Percentiles rank a stretch among this genome's conserved stretches.
These are phyloP conservation scores for Trametes elegans DNA, from an alignment of 768 basidiomycete genomes.

Conservation along the genomic window DNA sequence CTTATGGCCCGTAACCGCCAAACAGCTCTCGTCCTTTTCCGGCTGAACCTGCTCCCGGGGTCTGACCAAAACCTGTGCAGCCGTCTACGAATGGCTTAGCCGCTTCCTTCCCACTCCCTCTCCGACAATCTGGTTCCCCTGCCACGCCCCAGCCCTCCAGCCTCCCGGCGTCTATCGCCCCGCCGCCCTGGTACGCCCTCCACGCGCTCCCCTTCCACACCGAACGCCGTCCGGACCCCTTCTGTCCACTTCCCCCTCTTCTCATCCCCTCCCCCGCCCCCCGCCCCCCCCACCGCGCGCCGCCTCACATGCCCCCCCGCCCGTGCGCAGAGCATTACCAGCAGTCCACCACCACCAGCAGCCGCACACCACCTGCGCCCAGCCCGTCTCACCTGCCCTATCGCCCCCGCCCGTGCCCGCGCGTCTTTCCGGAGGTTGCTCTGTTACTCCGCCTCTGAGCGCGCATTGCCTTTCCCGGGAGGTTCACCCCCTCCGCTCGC, in stretches of 20 bases:
- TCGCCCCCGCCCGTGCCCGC: neutral
- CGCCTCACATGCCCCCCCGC: neutral
- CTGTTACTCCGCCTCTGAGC: constrained; percentile 6
- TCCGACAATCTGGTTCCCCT: constrained; percentile 2
- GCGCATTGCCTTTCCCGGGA: constrained; percentile 13
- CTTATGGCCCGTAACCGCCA: constrained; percentile 3
- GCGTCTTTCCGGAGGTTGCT: constrained; percentile 5
- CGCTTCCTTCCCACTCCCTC: constrained; percentile 13
- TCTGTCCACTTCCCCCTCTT: neutral
- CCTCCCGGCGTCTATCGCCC: constrained; percentile 14
- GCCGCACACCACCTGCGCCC: neutral
- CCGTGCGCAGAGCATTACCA: no score
- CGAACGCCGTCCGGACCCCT: neutral
- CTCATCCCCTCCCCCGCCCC: neutral
- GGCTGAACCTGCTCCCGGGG: constrained; percentile 14
- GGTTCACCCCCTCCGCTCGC: constrained; percentile 13
- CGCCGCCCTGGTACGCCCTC: neutral
- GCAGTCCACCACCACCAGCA: neutral
- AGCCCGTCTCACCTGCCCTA: neutral
- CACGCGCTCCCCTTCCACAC: constrained; percentile 9
- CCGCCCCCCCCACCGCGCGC: neutral
- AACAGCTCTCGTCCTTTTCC: constrained; percentile 2
- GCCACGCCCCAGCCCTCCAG: constrained; percentile 16
- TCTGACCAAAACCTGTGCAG: constrained; percentile 12
- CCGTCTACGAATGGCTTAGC: constrained; percentile 14